phyloP scores from a whole-genome alignment of 257 asterid species.

The Craterostigma plantagineum region DNA sequence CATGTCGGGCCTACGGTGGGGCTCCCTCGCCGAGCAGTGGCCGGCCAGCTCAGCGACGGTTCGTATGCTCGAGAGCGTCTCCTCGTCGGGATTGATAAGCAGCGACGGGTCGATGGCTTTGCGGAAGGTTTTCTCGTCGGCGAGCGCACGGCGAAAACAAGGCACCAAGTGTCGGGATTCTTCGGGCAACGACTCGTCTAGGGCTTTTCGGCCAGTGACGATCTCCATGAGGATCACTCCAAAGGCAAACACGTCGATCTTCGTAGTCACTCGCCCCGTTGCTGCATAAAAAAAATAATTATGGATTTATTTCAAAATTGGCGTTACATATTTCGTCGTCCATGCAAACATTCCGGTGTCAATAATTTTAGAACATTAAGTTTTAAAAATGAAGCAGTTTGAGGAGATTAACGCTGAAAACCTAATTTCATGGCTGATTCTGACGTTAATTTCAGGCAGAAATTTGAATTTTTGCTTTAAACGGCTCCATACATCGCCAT shows the following conservation, averaged over 20 bases:
- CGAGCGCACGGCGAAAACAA: slow-evolving; percentile 52
- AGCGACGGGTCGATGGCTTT: slow-evolving; percentile 39
- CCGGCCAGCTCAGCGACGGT: slow-evolving; percentile 68
- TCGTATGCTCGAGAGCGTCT: slow-evolving; percentile 34
- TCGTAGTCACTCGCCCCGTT: slow-evolving; percentile 69
- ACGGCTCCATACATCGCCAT: no score
- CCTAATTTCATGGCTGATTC: no score
- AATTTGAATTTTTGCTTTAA: no score
- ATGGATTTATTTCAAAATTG: no score
- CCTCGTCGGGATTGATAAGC: slow-evolving; percentile 24
- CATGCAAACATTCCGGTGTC: no score
- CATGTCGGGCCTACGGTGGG: slow-evolving; percentile 74
- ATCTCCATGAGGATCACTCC: slow-evolving; percentile 76
- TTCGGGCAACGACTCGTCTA: slow-evolving; percentile 44
- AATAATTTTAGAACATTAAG: no score
- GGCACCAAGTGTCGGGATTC: slow-evolving; percentile 62
- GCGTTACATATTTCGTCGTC: no score
- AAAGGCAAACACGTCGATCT: slow-evolving; percentile 57
- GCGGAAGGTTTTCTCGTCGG: slow-evolving; percentile 30
- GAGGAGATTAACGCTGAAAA: no score
- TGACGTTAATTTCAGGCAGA: no score
- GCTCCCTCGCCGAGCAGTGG: slow-evolving; percentile 62
- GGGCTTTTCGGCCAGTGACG: slow-evolving; percentile 46
- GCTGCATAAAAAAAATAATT: slow-evolving; percentile 12
- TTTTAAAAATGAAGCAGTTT: no score